A percentile compares a stretch with the other conserved stretches of the same genome.
These are phyloP conservation scores for Scopulariopsis brevicaulis DNA, from an alignment of 2,329 filamentous ascomycete genomes.

Conservation along the genomic window DNA sequence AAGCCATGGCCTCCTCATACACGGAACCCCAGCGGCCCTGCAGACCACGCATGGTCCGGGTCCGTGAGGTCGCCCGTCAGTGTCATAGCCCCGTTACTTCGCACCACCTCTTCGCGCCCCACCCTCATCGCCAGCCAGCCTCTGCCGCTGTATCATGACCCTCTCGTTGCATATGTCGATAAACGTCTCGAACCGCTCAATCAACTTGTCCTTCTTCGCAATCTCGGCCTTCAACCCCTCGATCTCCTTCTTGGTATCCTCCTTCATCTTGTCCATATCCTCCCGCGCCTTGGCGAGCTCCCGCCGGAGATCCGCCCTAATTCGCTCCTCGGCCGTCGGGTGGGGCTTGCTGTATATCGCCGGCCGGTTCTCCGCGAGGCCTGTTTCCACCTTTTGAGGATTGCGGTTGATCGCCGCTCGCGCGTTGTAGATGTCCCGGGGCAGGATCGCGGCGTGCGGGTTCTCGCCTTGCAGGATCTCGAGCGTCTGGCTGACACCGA, in stretches of 20 bases:
- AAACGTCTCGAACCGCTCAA: constrained; percentile 56
- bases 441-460: constrained; percentile 50
- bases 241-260: constrained; percentile 46
- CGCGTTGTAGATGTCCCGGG: constrained; percentile 57
- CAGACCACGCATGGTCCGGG: not conserved
- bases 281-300: constrained; percentile 48
- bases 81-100: not conserved
- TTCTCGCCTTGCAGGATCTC: constrained; percentile 54
- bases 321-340: constrained; percentile 51
- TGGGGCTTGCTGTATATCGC: constrained; percentile 57
- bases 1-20: not conserved
- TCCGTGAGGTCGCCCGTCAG: not conserved
- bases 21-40: not conserved
- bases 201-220: constrained; percentile 50
- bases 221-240: constrained; percentile 47
- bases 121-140: constrained; percentile 21
- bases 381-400: constrained; percentile 47
- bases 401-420: constrained; percentile 56
- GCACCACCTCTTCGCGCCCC: constrained; percentile 3
- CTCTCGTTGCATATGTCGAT: constrained; percentile 59
- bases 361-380: constrained; percentile 47
- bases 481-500: constrained; percentile 54
- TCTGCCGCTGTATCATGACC: constrained; percentile 51
- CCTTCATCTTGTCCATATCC: constrained; percentile 41
- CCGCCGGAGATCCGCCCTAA: constrained; percentile 47